These are phyloP conservation scores for Solidago caesia DNA, from an alignment of 129 eudicot genomes.

Conservation along the genomic window DNA sequence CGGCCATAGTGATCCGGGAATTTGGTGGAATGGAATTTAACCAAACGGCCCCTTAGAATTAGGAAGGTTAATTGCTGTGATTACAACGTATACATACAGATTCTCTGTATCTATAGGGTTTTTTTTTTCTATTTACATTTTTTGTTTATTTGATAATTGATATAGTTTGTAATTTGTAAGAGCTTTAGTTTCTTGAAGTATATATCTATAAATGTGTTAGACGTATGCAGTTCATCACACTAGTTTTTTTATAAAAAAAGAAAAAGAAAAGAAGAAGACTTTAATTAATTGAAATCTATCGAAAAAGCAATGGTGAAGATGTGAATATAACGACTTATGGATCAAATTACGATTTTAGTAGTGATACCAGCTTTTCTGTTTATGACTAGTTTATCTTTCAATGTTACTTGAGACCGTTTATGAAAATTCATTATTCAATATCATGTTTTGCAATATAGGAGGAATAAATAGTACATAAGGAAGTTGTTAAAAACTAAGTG, in stretches of 20 bases:
- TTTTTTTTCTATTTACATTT: too few relatives aligned
- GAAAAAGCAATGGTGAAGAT: background rate
- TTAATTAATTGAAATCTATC: background rate
- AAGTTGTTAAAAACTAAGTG: background rate
- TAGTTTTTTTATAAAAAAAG: too few relatives aligned
- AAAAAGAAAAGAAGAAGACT: background rate
- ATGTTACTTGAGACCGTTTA: background rate
- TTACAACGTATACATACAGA: too few relatives aligned
- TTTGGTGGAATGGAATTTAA: too few relatives aligned
- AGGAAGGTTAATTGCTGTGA: too few relatives aligned
- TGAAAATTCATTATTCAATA: background rate
- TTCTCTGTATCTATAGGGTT: too few relatives aligned
- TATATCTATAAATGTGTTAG: constrained; percentile 3
- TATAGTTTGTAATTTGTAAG: background rate
- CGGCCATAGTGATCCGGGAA: too few relatives aligned
- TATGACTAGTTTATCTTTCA: background rate
- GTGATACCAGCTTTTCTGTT: constrained; percentile 5
- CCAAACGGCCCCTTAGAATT: too few relatives aligned
- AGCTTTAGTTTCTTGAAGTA: background rate
- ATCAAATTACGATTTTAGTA: background rate
- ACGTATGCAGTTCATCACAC: background rate
- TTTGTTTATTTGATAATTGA: too few relatives aligned
- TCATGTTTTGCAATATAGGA: background rate
- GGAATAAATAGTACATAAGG: background rate
- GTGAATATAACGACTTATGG: background rate